Evolutionary conservation across 2,329 filamentous ascomycete species (phyloP), one percentile per base, ranked within the genome.

Genomic region (Talaromyces marneffei): DNA sequence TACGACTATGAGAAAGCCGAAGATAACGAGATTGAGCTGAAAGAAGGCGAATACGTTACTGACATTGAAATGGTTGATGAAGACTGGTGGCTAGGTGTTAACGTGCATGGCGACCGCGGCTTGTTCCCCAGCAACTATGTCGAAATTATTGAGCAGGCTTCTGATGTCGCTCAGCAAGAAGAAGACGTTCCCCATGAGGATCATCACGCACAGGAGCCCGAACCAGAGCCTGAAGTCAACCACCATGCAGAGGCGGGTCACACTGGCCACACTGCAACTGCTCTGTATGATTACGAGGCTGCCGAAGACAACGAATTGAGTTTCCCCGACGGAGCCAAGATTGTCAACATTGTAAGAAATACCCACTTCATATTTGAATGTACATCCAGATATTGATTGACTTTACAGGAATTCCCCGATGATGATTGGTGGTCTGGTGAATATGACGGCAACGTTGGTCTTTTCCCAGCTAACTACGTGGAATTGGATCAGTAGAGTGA

Each of bases 401-500:
- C 10, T 14, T 18, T 25, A 16, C 42, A 89, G 87, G 91, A 97
- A 79, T 97, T 97, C 77, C 94, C 94, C 2, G 94, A 97, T 70
- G 93, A 97, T 66, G 94, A 99, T 73, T 99, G 94, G 94, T 99
- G 94, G 94, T 89, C 93, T 69, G 94, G 94, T 62, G 86, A 90
- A 70, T 95, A 89, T 75, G 82, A 87, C 27, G 92, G 92, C 56
- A 84, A 87, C 62, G 84, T 84, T 31, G 94, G 94, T 64, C 82
- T 99, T 50, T 99, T 99, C 85, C 79, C 79, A 9, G 77, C 78
- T n/a, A 80, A 80, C 66, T 81, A 81, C 64, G 79, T 80, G 25
- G 71, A 78, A 63, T 66, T 79, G 63, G 69, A 78, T 59, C 66
- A 73, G 60, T 77, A 52, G 29, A 52, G 14, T 31, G 33, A 35